Conservation (phyloP, 495 filamentous ascomycete species). For the Penicillium odoratum region DNA sequence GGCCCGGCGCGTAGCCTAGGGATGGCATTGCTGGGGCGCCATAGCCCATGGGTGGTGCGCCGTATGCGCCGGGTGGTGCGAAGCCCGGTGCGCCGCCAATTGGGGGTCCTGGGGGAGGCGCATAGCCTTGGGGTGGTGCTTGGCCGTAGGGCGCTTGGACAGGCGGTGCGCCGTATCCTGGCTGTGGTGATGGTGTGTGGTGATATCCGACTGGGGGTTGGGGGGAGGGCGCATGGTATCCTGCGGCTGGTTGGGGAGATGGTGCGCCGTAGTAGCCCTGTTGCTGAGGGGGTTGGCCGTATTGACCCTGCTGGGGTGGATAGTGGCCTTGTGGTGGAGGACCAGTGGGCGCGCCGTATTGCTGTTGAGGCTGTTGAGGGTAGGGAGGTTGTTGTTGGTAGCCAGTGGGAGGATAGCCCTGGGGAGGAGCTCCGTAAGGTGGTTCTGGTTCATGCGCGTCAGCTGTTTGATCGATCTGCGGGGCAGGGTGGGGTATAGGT, state of each 20-base stretch:
- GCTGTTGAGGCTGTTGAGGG: slow-evolving; percentile 25
- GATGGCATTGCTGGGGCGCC: slow-evolving; percentile 55
- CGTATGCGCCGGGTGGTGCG: slow-evolving; percentile 32
- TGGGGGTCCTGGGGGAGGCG: slow-evolving; percentile 35
- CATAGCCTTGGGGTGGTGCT: slow-evolving; percentile 39
- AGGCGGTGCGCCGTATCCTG: slow-evolving; percentile 8
- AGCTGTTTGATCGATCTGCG: slow-evolving; percentile 1
- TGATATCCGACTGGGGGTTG: slow-evolving; percentile 22
- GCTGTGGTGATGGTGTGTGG: slow-evolving; percentile 20
- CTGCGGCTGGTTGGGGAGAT: slow-evolving; percentile 18
- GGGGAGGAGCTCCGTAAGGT: slow-evolving; percentile 32
- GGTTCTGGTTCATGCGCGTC: slow-evolving; percentile 20
- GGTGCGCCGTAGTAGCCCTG: slow-evolving; percentile 24
- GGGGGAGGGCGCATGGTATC: slow-evolving; percentile 24
- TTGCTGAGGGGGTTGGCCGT: slow-evolving; percentile 22
- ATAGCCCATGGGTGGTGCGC: slow-evolving; percentile 26
- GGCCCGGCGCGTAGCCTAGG: slow-evolving; percentile 60
- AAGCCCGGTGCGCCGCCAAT: slow-evolving; percentile 37
- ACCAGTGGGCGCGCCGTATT: slow-evolving; percentile 33
- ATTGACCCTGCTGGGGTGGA: slow-evolving; percentile 24
- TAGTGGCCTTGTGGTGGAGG: slow-evolving; percentile 39
- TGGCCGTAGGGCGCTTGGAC: slow-evolving; percentile 6
- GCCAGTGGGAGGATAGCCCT: slow-evolving; percentile 26
- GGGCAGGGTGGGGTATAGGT: background rate
- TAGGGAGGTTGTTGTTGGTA: slow-evolving; percentile 22